These are phyloP conservation scores for Auriscalpium microsporum DNA, from an alignment of 768 basidiomycete genomes.

Conservation along the genomic window DNA sequence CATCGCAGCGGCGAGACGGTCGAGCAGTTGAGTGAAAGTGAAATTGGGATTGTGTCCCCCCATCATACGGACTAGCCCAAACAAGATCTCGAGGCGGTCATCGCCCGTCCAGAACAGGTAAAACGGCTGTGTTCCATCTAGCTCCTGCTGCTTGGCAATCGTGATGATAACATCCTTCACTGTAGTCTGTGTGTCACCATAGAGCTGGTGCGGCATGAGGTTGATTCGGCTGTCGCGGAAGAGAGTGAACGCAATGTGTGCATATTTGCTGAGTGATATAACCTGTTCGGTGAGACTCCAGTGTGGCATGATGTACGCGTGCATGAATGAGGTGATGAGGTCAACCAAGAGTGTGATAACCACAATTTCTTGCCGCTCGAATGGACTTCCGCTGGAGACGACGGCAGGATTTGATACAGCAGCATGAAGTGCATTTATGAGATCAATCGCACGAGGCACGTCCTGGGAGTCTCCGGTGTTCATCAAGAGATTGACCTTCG, in stretches of 20 bases:
- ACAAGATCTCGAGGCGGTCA: constrained; percentile 11
- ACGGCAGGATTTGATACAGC: neutral
- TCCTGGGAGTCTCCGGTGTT: neutral
- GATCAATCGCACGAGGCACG: neutral
- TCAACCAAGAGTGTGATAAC: neutral
- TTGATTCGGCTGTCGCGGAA: constrained; percentile 2
- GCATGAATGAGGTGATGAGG: neutral
- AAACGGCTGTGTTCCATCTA: constrained; percentile 4
- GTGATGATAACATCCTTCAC: constrained; percentile 17
- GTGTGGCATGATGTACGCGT: neutral
- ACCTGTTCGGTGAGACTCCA: constrained; percentile 7
- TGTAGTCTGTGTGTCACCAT: constrained; percentile 9
- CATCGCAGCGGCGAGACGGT: constrained; percentile 9
- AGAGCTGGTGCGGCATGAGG: constrained; percentile 13
- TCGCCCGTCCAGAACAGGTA: constrained; percentile 8
- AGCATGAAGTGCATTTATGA: neutral
- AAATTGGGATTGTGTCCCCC: constrained; percentile 12
- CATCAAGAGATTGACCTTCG: neutral
- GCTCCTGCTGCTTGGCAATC: constrained; percentile 13
- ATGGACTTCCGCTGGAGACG: neutral
- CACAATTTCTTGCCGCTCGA: neutral
- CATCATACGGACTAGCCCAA: constrained; percentile 7
- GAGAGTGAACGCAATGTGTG: constrained; percentile 6
- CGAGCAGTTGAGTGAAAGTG: constrained; percentile 5
- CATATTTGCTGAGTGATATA: constrained; percentile 10